Evolutionary conservation across 2,329 filamentous ascomycete species (phyloP).

Genomic region (Fusarium ambrosium): DNA sequence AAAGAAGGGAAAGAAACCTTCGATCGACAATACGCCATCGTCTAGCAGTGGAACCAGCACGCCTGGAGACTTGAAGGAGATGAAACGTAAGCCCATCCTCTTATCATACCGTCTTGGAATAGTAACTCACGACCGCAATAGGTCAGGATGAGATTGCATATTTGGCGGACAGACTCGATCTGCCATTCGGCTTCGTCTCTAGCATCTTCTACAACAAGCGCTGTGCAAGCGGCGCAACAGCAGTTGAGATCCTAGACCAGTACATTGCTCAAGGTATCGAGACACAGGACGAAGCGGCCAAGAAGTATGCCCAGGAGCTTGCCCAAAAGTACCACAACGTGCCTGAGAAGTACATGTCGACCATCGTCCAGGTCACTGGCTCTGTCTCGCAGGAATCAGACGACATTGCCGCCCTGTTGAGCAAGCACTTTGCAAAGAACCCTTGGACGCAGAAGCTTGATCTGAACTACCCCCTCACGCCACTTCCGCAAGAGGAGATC

Average conservation of each 20-base stretch:
- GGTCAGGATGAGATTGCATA: slow-evolving; percentile 59
- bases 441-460: slow-evolving; percentile 53
- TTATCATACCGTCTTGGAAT: background rate
- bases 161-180: slow-evolving; percentile 59
- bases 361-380: slow-evolving; percentile 58
- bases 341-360: slow-evolving; percentile 58
- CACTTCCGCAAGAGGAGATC: slow-evolving; percentile 52
- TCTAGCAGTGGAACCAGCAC: slow-evolving; percentile 34
- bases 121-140: slow-evolving; percentile 20
- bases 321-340: slow-evolving; percentile 57
- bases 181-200: slow-evolving; percentile 57
- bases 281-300: slow-evolving; percentile 48
- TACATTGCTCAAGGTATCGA: slow-evolving; percentile 56
- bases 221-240: slow-evolving; percentile 56
- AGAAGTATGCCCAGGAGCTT: slow-evolving; percentile 51
- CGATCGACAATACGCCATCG: slow-evolving; percentile 18
- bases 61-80: slow-evolving; percentile 42
- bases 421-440: slow-evolving; percentile 58
- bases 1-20: slow-evolving; percentile 48
- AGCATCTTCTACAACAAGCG: slow-evolving; percentile 56
- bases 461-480: slow-evolving; percentile 56
- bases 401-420: slow-evolving; percentile 59
- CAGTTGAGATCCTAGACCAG: slow-evolving; percentile 59
- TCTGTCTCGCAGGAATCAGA: slow-evolving; percentile 52
- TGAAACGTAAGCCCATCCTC: slow-evolving; percentile 46